These are phyloP conservation scores for Chlorella vulgaris DNA, from an alignment of 139 green algal genomes.

Conservation along the genomic window DNA sequence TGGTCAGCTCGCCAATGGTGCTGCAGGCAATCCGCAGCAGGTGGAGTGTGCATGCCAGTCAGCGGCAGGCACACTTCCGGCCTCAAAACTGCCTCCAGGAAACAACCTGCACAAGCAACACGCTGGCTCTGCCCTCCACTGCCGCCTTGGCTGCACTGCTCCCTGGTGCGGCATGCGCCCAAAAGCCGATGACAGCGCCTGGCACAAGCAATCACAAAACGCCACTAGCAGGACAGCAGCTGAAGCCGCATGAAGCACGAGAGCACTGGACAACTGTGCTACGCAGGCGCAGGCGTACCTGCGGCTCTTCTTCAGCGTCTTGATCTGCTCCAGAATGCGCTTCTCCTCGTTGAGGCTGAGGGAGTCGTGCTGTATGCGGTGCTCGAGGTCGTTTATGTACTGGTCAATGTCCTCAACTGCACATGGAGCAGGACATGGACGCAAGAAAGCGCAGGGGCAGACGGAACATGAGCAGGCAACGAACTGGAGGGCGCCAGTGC, in stretches of 20 bases:
- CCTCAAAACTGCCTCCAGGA: too few relatives aligned
- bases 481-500: too few relatives aligned
- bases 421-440: not conserved
- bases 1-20: conserved; percentile 31
- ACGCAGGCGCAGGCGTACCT: not conserved
- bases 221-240: too few relatives aligned
- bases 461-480: too few relatives aligned
- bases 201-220: too few relatives aligned
- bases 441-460: not conserved
- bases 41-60: not conserved
- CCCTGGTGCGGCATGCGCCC: too few relatives aligned
- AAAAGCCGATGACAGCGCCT: too few relatives aligned
- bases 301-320: conserved; percentile 42
- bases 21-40: not conserved
- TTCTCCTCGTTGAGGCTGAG: conserved; percentile 52
- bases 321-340: conserved; percentile 48
- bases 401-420: conserved; percentile 50
- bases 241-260: too few relatives aligned
- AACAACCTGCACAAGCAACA: too few relatives aligned
- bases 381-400: conserved; percentile 38
- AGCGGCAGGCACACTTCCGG: not conserved
- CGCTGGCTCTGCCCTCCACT: too few relatives aligned
- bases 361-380: conserved; percentile 34
- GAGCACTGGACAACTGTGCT: not conserved
- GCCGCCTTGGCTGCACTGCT: too few relatives aligned